These are phyloP conservation scores for Dillenia turbinata DNA, from an alignment of 164 flowering plant genomes.

Conservation along the genomic window DNA sequence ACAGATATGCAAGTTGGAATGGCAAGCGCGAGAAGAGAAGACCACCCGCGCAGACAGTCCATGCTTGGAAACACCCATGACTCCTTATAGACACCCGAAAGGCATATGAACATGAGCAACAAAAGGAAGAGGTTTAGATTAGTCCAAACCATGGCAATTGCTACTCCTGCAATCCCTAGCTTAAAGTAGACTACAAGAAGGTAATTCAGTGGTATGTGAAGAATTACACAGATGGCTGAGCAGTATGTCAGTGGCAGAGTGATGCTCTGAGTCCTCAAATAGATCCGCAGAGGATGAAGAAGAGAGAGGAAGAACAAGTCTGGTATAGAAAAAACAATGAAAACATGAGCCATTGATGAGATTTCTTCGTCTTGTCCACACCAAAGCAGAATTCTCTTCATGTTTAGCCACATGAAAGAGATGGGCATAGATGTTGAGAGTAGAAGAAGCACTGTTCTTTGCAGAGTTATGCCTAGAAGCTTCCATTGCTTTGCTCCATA, in stretches of 20 bases:
- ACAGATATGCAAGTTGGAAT: slow-evolving; percentile 82
- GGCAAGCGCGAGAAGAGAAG: slow-evolving; percentile 63
- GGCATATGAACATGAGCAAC: slow-evolving; percentile 40
- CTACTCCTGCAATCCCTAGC: slow-evolving; percentile 86
- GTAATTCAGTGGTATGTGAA: slow-evolving; percentile 80
- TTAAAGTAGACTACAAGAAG: slow-evolving; percentile 65
- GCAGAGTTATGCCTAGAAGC: slow-evolving; percentile 69
- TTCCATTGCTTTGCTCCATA: slow-evolving; percentile 78
- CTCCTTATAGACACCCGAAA: slow-evolving; percentile 68
- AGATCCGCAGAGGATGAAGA: slow-evolving; percentile 85
- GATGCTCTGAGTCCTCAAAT: slow-evolving; percentile 72
- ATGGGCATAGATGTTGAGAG: slow-evolving; percentile 75
- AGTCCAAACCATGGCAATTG: slow-evolving; percentile 82
- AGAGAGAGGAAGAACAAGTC: slow-evolving; percentile 84
- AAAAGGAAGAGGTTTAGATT: slow-evolving; percentile 63
- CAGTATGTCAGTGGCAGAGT: slow-evolving; percentile 81
- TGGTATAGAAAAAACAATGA: slow-evolving; percentile 77
- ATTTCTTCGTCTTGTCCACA: slow-evolving; percentile 78
- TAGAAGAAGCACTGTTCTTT: slow-evolving; percentile 78
- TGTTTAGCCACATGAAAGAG: slow-evolving; percentile 85
- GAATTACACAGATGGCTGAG: slow-evolving; percentile 70
- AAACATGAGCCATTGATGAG: slow-evolving; percentile 59
- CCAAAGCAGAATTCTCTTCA: slow-evolving; percentile 65
- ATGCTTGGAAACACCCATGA: slow-evolving; percentile 80
- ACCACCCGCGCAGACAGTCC: slow-evolving; percentile 85